phyloP scores from a whole-genome alignment of 495 filamentous ascomycete species.

The Venustampulla echinocandica region DNA sequence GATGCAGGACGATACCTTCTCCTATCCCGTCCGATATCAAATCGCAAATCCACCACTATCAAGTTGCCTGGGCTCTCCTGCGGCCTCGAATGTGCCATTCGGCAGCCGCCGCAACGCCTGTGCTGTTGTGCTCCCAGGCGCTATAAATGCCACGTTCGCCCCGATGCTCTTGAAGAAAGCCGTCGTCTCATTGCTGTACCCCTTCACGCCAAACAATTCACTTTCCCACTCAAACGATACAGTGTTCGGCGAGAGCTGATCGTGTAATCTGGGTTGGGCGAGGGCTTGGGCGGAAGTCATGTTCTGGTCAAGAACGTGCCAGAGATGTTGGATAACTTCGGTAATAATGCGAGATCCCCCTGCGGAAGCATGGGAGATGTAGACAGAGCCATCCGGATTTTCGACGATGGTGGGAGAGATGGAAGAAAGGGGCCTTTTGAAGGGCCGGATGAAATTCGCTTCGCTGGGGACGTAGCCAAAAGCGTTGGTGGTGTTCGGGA shows the following conservation, averaged over 20 bases:
- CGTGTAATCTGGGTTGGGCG: constrained; percentile 63
- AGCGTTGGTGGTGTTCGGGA: constrained; percentile 63
- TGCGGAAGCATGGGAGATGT: constrained; percentile 67
- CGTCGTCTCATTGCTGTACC: constrained; percentile 58
- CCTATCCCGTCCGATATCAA: too few relatives aligned
- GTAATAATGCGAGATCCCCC: constrained; percentile 87
- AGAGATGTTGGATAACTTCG: constrained; percentile 67
- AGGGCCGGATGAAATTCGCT: constrained; percentile 72
- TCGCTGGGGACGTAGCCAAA: constrained; percentile 77
- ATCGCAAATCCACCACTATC: constrained; percentile 56
- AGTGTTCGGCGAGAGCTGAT: constrained; percentile 70
- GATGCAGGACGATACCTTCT: too few relatives aligned
- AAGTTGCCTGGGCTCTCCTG: constrained; percentile 55
- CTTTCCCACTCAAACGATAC: constrained; percentile 58
- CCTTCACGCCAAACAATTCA: constrained; percentile 2
- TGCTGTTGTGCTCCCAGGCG: constrained; percentile 55
- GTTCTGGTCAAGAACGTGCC: constrained; percentile 60
- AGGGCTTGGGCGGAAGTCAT: constrained; percentile 53
- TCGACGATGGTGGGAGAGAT: constrained; percentile 75
- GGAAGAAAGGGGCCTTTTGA: constrained; percentile 73
- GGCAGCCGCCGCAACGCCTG: constrained; percentile 57
- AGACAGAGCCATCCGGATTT: constrained; percentile 52
- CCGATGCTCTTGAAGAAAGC: constrained; percentile 54
- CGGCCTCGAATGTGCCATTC: constrained; percentile 75
- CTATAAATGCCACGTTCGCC: constrained; percentile 71